These are phyloP conservation scores for Pleurotus djamor DNA, from an alignment of 768 basidiomycete species.

Conservation along the genomic window DNA sequence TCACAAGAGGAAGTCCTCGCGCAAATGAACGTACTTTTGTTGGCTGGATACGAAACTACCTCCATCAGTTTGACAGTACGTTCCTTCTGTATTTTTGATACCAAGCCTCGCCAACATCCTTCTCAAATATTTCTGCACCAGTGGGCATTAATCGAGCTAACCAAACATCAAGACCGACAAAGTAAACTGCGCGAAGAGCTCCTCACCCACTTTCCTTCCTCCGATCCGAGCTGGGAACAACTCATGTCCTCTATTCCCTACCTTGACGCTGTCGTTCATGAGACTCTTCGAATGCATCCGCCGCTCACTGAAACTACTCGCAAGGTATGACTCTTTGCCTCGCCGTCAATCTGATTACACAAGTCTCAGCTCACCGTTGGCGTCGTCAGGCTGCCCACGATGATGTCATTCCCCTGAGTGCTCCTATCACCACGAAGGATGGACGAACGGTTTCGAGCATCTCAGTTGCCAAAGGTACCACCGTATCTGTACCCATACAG, in stretches of 20 bases:
- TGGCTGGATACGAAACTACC: slow-evolving; percentile 56
- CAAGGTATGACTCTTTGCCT: slow-evolving; percentile 26
- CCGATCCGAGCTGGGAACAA: slow-evolving; percentile 55
- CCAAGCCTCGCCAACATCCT: not conserved
- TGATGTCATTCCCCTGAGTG: slow-evolving; percentile 56
- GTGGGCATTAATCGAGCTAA: slow-evolving; percentile 63
- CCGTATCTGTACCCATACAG: slow-evolving; percentile 38
- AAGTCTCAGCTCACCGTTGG: not conserved
- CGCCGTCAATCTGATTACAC: too few relatives aligned
- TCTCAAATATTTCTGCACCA: slow-evolving; percentile 10
- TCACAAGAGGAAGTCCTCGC: slow-evolving; percentile 37
- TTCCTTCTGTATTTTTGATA: not conserved
- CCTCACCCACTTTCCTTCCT: slow-evolving; percentile 25
- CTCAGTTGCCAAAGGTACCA: slow-evolving; percentile 44
- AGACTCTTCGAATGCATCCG: slow-evolving; percentile 42
- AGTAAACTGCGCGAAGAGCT: slow-evolving; percentile 49
- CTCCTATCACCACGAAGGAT: slow-evolving; percentile 39
- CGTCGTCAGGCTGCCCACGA: slow-evolving; percentile 29
- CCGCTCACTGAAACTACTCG: slow-evolving; percentile 31
- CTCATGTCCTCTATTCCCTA: slow-evolving; percentile 48
- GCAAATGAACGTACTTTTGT: slow-evolving; percentile 34
- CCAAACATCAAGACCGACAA: slow-evolving; percentile 41
- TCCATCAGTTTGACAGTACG: slow-evolving; percentile 38
- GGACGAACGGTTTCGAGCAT: slow-evolving; percentile 38
- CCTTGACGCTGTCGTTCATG: slow-evolving; percentile 50